Evolutionary conservation across 1,139 yeast species (phyloP), one percentile per base, ranked within the genome.

Genomic region (Zygoascus sp.): DNA sequence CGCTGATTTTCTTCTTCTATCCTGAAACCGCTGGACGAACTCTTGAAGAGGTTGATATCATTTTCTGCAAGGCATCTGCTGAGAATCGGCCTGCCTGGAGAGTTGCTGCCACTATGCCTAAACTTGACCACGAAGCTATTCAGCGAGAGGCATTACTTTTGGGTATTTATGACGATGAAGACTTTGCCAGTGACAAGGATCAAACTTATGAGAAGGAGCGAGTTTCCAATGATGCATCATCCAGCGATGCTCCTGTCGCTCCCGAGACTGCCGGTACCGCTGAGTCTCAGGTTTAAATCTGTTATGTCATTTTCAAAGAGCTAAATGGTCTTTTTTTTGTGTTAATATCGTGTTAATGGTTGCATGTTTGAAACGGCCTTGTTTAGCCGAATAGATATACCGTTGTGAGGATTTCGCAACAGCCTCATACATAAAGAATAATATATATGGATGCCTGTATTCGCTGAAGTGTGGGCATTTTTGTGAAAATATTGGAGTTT

Each of bases 1-100:
- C 87, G 30, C 55, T 72, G 57, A 83, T 82, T 48, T 81, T 67
- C 71, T 76, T 84, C 72, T 82, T 76, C 66, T 79, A 76, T 60
- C 85, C 85, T 32, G 86, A 80, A 67, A 79, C 84, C 27, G 77
- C 81, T 10, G 80, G 80, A 50, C 72, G 83, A 58, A 68, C 81
- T 23, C 68, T 80, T 60, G 85, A 80, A 61, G 83, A 80, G 59
- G 72, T 80, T 53, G 83, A 80, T 59, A 70, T 76, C 53, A 80
- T 83, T 53, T 80, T 78, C 25, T 66, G 66, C 50, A 55, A 56
- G 50, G 65, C 65, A 8, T 52, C 56, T 47, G 57, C 44, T 13
- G 67, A 63, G 53, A 51, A 52, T 46, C 58, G 57, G 54, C 52
- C 54, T 19, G 58, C 60, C 27, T 63, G 50, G 54, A 48, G 56